A percentile compares a stretch with the other conserved stretches of the same genome.
Evolutionary conservation across 2,329 filamentous ascomycete species (phyloP).

Genomic region (Talaromyces albobiverticillius): DNA sequence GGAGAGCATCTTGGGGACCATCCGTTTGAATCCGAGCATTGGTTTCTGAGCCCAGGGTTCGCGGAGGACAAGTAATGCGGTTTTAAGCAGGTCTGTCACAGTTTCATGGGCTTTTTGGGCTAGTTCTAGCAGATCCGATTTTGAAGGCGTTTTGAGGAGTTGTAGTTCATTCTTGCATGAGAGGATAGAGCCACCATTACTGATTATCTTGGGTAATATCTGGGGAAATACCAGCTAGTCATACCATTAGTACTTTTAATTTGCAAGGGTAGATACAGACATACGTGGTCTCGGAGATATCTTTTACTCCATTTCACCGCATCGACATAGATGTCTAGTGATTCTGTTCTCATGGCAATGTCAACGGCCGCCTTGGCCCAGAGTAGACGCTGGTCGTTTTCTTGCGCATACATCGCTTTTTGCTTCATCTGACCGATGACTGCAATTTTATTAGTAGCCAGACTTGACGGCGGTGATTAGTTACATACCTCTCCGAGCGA

Average conservation of each 20-base stretch:
- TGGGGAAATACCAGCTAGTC: slow-evolving; percentile 3
- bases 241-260: neutral
- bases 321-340: slow-evolving; percentile 1
- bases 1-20: neutral
- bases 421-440: neutral
- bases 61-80: neutral
- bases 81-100: neutral
- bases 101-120: neutral
- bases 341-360: neutral
- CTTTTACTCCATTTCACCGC: slow-evolving; percentile 1
- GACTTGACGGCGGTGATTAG: neutral
- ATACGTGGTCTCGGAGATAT: slow-evolving; percentile 3
- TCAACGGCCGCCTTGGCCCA: neutral
- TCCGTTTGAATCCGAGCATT: neutral
- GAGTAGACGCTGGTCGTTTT: neutral
- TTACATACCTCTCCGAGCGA: neutral
- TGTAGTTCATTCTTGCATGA: neutral
- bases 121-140: neutral
- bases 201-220: neutral
- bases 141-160: neutral
- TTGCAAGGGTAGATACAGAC: neutral
- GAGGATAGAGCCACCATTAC: neutral
- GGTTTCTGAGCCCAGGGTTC: neutral
- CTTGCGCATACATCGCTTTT: neutral
- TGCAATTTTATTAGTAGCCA: neutral